A percentile compares a stretch with the other conserved stretches of the same genome.
Evolutionary conservation across 164 flowering plant species (phyloP).

Genomic region (Echeveria elegans): DNA sequence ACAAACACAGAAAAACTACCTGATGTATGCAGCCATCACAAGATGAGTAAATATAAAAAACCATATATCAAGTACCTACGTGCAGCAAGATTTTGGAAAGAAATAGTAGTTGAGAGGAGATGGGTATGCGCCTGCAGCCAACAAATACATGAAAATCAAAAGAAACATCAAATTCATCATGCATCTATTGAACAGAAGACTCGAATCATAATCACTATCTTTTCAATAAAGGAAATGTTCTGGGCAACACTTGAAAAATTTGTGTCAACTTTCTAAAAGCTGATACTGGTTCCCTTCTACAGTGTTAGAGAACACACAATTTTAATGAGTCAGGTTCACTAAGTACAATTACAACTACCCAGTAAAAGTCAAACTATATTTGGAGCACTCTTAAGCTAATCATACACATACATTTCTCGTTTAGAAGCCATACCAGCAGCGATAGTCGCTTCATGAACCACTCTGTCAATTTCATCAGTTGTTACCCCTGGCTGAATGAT

Average conservation of each 20-base stretch:
- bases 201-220: constrained; percentile 5
- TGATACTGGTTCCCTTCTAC: no score
- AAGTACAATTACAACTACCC: no score
- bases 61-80: constrained; percentile 67
- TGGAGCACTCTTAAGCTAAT: no score
- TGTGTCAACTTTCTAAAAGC: no score
- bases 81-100: constrained; percentile 99
- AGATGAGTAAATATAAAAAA: constrained; percentile 1
- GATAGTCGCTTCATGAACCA: constrained; percentile 91
- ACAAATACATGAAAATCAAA: not conserved
- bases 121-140: constrained; percentile 84
- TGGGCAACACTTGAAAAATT: no score
- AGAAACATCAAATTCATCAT: not conserved
- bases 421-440: constrained; percentile 49
- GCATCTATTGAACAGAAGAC: not conserved
- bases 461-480: constrained; percentile 93
- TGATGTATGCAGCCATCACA: not conserved
- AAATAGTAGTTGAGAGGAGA: constrained; percentile 92
- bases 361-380: no score
- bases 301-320: no score
- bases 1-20: constrained; percentile 6
- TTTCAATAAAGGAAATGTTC: not conserved
- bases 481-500: constrained; percentile 85
- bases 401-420: no score
- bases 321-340: no score